Evolutionary conservation across 192 early-diverging fungal species (phyloP), one percentile per base, ranked within the genome.

Genomic region (Backusella psychrophila): DNA sequence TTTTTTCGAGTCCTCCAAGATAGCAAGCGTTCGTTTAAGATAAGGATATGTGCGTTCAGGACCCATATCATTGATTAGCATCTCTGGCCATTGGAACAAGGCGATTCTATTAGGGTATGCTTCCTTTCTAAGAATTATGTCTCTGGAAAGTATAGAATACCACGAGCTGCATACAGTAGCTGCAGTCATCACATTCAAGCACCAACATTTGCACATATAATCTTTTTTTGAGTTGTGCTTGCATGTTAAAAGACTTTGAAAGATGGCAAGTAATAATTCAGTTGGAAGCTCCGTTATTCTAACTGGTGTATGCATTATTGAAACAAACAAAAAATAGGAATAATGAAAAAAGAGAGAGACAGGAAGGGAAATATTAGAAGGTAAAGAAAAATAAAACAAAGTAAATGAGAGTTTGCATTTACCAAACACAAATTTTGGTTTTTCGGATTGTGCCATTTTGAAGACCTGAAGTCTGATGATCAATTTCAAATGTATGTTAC

Each of bases 41-140:
- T 41, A 69, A 35, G 68, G 68, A 38, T 41, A 69, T 38, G 68
- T 69, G 9, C 68, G 34, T 69, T 69, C 35, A 69, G 34, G n/a
- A 21, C 68, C 38, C 34, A 23, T 38, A 69, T 69, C 34, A 69
- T 69, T 63, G 23, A 63, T 69, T 11, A 69, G 21, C 11, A 41
- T 12, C 12, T 35, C n/a, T 69, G 38, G 38, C 68, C 68, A 69
- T 23, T n/a, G 7, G 1, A 26, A 29, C 7, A 63, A 29, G 26
- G 9, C 4, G 3, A 14, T 29, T 63, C 12, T 11, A 14, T 3
- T 63, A 26, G 21, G 8, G 12, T 29, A 4, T 9, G 35, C 36
- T 15, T 35, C 34, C 17, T 41, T 39, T 1, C 38, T 39, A 12
- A 7, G 68, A 21, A 39, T 69, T 11, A 69, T 21, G 12, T 23